Conservation (phyloP, 495 filamentous ascomycete species). For the Umbilicaria muhlenbergii region DNA sequence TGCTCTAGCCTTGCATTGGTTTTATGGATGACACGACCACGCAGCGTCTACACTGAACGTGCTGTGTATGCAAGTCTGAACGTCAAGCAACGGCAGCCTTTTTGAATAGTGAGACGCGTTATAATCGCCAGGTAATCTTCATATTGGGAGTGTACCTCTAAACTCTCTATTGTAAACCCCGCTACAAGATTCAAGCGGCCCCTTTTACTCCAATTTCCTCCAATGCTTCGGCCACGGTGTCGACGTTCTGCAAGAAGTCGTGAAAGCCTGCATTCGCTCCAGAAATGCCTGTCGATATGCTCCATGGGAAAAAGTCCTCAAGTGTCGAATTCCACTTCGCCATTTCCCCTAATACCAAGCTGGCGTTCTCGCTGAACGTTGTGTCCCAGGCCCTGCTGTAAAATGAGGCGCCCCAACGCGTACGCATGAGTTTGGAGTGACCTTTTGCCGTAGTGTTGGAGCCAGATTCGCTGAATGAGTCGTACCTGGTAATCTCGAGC, state of each 20-base stretch:
- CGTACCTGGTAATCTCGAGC: constrained; percentile 40
- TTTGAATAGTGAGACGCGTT: too few relatives aligned
- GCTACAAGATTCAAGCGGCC: too few relatives aligned
- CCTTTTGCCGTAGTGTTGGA: constrained; percentile 1
- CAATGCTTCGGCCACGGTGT: constrained; percentile 16
- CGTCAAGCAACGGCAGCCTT: too few relatives aligned
- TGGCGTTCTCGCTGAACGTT: constrained; percentile 19
- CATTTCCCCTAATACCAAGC: constrained; percentile 15
- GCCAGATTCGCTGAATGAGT: constrained; percentile 24
- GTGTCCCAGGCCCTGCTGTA: constrained; percentile 37
- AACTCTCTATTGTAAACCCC: too few relatives aligned
- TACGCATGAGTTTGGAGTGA: constrained; percentile 6
- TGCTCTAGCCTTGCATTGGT: too few relatives aligned
- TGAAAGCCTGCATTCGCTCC: constrained; percentile 14
- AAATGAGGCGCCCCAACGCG: constrained; percentile 31
- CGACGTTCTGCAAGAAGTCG: constrained; percentile 21
- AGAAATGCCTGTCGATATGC: not conserved
- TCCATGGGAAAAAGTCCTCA: constrained; percentile 28
- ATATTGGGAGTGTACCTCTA: too few relatives aligned
- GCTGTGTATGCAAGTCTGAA: too few relatives aligned
- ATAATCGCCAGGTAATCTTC: too few relatives aligned
- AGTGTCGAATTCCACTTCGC: constrained; percentile 26
- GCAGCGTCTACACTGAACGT: too few relatives aligned
- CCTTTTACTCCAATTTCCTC: constrained; percentile 2
- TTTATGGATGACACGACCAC: too few relatives aligned